Evolutionary conservation across 2,329 filamentous ascomycete genomes (phyloP).

Genomic region (Fusarium sp.): DNA sequence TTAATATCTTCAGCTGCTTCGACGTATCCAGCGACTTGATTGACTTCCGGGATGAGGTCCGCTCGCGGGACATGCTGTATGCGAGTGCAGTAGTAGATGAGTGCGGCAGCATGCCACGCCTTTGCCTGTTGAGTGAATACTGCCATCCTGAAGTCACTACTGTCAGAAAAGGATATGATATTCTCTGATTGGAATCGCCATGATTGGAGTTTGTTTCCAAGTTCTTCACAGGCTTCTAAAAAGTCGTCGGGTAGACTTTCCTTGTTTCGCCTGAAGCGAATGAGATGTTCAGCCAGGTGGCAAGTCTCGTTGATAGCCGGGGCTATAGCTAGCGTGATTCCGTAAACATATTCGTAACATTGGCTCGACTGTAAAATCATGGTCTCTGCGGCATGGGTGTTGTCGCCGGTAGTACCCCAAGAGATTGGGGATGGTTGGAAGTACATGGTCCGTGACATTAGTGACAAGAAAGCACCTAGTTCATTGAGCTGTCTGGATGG

Average conservation of each 20-base stretch:
- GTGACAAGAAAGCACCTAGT: neutral
- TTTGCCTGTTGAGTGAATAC: neutral
- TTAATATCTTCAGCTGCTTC: neutral
- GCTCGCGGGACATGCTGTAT: neutral
- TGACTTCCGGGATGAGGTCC: neutral
- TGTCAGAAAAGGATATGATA: neutral
- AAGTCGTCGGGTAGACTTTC: neutral
- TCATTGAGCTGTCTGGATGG: neutral
- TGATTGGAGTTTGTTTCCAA: neutral
- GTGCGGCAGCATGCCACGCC: neutral
- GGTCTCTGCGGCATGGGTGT: neutral
- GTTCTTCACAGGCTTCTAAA: neutral
- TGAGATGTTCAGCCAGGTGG: neutral
- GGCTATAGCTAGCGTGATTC: neutral
- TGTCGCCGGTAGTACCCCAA: neutral
- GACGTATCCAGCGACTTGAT: neutral
- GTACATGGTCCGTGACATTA: neutral
- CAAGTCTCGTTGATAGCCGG: neutral
- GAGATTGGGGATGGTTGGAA: neutral
- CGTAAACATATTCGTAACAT: neutral
- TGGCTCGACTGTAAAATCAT: neutral
- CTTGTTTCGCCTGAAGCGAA: neutral
- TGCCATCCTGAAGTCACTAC: neutral
- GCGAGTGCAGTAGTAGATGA: constrained; percentile 1
- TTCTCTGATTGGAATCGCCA: neutral